Percentiles rank a stretch among this genome's conserved stretches.
Evolutionary conservation across 345 rosid species (phyloP).

Genomic region (Moricandia arvensis): DNA sequence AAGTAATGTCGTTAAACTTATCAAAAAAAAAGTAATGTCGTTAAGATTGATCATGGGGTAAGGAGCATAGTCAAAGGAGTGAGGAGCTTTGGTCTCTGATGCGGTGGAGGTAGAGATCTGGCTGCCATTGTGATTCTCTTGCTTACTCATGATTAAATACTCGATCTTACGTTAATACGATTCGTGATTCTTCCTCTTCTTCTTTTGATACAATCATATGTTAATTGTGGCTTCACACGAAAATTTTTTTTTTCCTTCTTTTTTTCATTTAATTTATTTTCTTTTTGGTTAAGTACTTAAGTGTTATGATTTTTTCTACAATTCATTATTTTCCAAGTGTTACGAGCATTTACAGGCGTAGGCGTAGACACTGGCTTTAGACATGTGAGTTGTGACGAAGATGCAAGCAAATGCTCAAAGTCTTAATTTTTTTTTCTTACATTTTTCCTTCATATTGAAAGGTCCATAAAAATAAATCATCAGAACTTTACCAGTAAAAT

Average conservation of each 20-base stretch:
- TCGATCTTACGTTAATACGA: background rate
- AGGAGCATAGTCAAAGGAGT: constrained; percentile 73
- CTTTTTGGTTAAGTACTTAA: too few relatives aligned
- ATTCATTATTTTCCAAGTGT: background rate
- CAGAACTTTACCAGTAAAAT: background rate
- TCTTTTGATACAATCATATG: background rate
- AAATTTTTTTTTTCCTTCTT: too few relatives aligned
- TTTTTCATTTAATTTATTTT: too few relatives aligned
- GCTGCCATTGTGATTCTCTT: constrained; percentile 10
- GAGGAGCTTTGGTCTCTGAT: constrained; percentile 33
- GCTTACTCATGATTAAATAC: constrained; percentile 34
- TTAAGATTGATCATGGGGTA: constrained; percentile 79
- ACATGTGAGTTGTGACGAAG: background rate
- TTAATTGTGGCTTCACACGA: background rate
- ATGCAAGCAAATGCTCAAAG: background rate
- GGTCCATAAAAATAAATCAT: background rate
- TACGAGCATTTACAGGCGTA: background rate
- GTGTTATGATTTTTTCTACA: background rate
- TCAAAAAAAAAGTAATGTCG: too few relatives aligned
- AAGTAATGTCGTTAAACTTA: constrained; percentile 46
- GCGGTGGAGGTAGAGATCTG: constrained; percentile 22
- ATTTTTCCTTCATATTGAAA: background rate
- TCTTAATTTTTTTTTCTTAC: background rate
- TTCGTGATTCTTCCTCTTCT: background rate
- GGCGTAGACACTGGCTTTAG: background rate